A percentile compares a stretch with the other conserved stretches of the same genome.
These are phyloP conservation scores for Phallus indusiatus DNA, from an alignment of 768 basidiomycete genomes.

Conservation along the genomic window DNA sequence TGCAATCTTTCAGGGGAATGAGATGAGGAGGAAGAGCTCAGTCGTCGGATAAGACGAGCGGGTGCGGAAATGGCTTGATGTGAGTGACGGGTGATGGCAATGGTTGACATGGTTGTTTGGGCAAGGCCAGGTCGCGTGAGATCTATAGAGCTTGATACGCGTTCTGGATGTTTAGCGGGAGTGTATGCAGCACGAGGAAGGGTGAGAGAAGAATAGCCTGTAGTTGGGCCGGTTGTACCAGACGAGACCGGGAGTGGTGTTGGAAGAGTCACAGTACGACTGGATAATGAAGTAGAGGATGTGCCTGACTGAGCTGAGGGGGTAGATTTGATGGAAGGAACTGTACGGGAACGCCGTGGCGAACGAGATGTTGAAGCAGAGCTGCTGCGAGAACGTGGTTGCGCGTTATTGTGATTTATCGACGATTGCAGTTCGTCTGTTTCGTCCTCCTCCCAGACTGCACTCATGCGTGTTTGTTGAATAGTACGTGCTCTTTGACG, in stretches of 20 bases:
- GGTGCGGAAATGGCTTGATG: constrained; percentile 11
- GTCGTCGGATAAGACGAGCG: background rate
- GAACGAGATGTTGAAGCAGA: constrained; percentile 9
- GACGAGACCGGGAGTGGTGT: constrained; percentile 19
- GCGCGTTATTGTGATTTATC: constrained; percentile 49
- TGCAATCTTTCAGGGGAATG: constrained; percentile 25
- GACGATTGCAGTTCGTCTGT: constrained; percentile 30
- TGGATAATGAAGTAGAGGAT: no score
- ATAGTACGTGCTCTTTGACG: constrained; percentile 28
- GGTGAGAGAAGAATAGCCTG: constrained; percentile 33
- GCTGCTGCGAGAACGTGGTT: no score
- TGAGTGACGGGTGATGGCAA: constrained; percentile 23
- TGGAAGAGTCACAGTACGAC: constrained; percentile 22
- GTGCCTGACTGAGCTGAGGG: constrained; percentile 11
- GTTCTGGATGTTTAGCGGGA: constrained; percentile 21
- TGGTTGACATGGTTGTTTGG: constrained; percentile 81
- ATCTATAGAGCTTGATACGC: constrained; percentile 48
- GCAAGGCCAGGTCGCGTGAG: constrained; percentile 69
- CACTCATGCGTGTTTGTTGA: constrained; percentile 38
- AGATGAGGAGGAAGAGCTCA: constrained; percentile 17
- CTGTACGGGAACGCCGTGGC: constrained; percentile 1
- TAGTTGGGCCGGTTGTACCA: constrained; percentile 7
- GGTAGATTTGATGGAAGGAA: constrained; percentile 18
- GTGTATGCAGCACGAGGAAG: constrained; percentile 36
- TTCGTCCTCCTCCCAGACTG: constrained; percentile 46